These are phyloP conservation scores for Pythium pyrilobum DNA, from an alignment of 352 stramenopile species.

Conservation along the genomic window DNA sequence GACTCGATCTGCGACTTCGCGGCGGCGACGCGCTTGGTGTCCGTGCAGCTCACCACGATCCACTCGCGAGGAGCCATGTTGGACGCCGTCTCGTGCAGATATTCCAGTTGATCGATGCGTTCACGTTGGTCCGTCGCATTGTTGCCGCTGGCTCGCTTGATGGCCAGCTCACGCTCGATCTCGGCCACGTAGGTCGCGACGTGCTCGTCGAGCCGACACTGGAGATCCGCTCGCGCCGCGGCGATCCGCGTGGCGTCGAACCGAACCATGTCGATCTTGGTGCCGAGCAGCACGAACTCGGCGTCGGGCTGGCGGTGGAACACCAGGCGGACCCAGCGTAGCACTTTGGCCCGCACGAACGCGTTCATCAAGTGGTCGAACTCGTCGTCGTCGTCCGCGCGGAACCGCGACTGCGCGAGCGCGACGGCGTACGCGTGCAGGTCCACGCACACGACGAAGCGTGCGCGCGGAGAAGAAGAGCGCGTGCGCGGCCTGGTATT, in stretches of 20 bases:
- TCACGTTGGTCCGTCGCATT: neutral
- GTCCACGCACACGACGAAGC: conserved; percentile 6
- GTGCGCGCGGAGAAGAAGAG: conserved; percentile 6
- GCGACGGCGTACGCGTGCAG: neutral
- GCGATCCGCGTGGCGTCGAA: neutral
- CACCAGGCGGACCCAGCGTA: neutral
- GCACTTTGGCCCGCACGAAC: neutral
- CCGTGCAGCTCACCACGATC: neutral
- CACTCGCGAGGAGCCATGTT: neutral
- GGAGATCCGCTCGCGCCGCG: neutral
- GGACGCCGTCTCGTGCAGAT: neutral
- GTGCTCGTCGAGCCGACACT: neutral
- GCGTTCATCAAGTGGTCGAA: too few relatives aligned
- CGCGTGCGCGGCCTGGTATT: conserved; percentile 9
- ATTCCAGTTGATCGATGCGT: neutral
- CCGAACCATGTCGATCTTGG: neutral
- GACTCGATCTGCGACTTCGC: neutral
- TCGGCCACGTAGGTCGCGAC: neutral
- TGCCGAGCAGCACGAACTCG: neutral
- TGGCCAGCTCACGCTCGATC: neutral
- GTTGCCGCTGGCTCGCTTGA: neutral
- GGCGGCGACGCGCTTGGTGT: neutral
- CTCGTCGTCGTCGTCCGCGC: neutral
- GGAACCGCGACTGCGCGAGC: neutral
- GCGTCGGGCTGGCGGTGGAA: neutral